Base-by-base conservation (phyloP, 805 yeast species). In the Hanseniaspora meyeri region DNA sequence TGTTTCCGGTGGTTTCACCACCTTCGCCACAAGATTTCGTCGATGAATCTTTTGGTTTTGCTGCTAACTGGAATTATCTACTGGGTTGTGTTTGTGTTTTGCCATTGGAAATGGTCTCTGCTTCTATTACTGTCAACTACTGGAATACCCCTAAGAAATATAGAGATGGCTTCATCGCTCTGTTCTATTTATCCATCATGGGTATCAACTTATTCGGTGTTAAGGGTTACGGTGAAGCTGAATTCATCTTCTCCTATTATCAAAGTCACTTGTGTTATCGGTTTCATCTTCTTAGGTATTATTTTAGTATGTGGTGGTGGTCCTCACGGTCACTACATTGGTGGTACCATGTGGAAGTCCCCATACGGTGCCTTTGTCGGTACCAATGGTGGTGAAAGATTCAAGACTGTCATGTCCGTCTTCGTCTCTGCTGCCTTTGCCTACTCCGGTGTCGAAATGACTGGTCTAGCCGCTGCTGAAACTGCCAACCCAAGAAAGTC, bases 1-100 rank as follows among this genome's bases (percentile, higher is more conserved):
- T 12, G 74, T 80, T n/a, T 74, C 83, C 12, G 86, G 85, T 65
- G 81, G 84, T 7, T 81, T 81, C 61, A 74, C 79, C 43, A 76
- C 82, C 17, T 81, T 77, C 65, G 77, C 82, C 10, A 70, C 80
- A n/a, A 70, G 78, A 60, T 80, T n/a, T 81, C 62, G 68, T 81
- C 55, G 83, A 81, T 62, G 74, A 76, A 14, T 77, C 82, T 7
- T 76, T 78, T 72, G 85, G 84, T 31, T 81, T 79, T 63, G 83
- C 85, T 8, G 71, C 74, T 66, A 82, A 81, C 58, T 77, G 79
- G 76, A 79, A 76, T 62, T 78, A 78, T 62, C 74, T 74, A 59
- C 68, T 77, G 64, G 75, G 75, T 61, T 77, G 80, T 78, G 61
- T 78, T 34, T 75, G 77, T 39, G 72, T 74, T 31, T 63, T 78